Conservation (phyloP, 768 basidiomycete species). For the Tulasnella sp. region DNA sequence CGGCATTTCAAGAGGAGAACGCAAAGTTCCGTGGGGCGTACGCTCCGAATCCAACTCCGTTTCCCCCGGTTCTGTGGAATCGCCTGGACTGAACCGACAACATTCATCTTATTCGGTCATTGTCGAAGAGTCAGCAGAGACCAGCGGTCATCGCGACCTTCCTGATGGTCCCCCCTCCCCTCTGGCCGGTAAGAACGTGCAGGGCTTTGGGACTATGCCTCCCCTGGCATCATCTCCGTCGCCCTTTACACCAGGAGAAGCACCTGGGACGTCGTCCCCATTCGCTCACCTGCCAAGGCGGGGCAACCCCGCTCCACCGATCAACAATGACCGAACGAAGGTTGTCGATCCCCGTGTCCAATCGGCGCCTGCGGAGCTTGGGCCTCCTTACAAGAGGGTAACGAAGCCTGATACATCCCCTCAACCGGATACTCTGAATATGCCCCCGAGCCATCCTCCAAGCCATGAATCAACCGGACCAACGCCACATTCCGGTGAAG, state of each 20-base stretch:
- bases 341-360: neutral
- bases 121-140: conserved; percentile 4
- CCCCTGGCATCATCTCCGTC: neutral
- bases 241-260: neutral
- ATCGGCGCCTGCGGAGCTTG: conserved; percentile 15
- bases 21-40: neutral
- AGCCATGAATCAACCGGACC: neutral
- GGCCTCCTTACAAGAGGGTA: conserved; percentile 2
- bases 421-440: conserved; percentile 1
- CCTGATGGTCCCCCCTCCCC: neutral
- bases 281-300: neutral
- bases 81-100: neutral
- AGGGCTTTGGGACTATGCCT: conserved; percentile 5
- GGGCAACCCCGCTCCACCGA: neutral
- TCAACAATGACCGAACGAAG: neutral
- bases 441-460: too few relatives aligned
- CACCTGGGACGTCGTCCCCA: neutral
- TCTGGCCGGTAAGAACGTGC: neutral
- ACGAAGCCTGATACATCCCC: neutral
- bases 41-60: conserved; percentile 11
- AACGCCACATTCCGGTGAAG: neutral
- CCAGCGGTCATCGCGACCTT: neutral
- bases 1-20: conserved; percentile 38
- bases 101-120: conserved; percentile 13
- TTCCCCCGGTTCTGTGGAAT: neutral